These are phyloP conservation scores for Alternaria consortialis DNA, from an alignment of 2,329 filamentous ascomycete species.

Conservation along the genomic window DNA sequence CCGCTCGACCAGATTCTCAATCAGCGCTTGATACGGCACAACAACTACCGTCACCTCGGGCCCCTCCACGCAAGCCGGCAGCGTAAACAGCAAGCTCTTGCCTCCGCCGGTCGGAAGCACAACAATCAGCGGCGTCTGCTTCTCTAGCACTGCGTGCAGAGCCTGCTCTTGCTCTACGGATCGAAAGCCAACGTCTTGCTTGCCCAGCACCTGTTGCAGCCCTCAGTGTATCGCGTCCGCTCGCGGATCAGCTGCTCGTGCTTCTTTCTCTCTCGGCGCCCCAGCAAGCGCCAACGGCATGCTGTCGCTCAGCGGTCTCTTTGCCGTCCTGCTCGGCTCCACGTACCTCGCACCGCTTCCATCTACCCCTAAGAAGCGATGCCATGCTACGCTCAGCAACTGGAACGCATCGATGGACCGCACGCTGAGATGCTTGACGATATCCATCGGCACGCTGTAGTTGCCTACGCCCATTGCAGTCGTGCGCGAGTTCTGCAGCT, in stretches of 20 bases:
- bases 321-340: no score
- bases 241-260: not conserved
- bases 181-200: conserved; percentile 15
- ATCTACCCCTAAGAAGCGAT: not conserved
- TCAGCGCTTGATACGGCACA: conserved; percentile 25
- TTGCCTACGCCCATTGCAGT: conserved; percentile 14
- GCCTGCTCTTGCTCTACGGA: conserved; percentile 12
- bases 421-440: conserved; percentile 32
- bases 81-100: conserved; percentile 37
- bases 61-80: conserved; percentile 19
- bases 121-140: conserved; percentile 25
- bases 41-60: conserved; percentile 23
- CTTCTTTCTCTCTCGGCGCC: not conserved
- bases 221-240: not conserved
- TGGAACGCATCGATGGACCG: conserved; percentile 28
- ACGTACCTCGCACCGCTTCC: not conserved
- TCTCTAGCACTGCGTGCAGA: conserved; percentile 21
- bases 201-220: not conserved
- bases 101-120: conserved; percentile 28
- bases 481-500: conserved; percentile 23
- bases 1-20: conserved; percentile 15
- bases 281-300: no score
- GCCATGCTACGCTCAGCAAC: conserved; percentile 11
- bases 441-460: conserved; percentile 22
- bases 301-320: no score